Base-by-base conservation (phyloP, 306 rosid species). In the Boehmeria nivea region DNA sequence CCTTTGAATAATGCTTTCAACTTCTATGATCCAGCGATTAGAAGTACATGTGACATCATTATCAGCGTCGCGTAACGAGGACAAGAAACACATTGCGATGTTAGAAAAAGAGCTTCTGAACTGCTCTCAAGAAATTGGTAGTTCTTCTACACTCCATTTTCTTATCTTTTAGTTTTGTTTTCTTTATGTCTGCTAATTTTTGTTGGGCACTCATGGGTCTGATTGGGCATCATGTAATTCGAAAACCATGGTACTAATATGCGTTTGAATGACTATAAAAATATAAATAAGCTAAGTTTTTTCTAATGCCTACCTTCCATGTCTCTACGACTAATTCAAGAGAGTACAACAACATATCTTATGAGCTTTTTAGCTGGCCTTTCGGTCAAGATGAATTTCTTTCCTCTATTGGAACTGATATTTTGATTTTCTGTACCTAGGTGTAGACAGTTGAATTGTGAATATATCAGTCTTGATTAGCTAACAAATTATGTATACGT, bases 81-180 rank as follows among this genome's bases (percentile, higher is more conserved):
- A 90, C 76, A 80, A 76, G 82, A 73, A 65, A 58, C 77, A 38
- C 59, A 80, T 86, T 37, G 78, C 81, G 57, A 61, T 54, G 67
- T 70, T 86, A 75, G 86, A 82, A 66, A 80, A 82, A 65, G 91
- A 84, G 78, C 69, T 90, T 33, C 63, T 71, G 64, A 90, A 84
- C 70, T 90, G 95, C 77, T 76, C 77, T 59, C 94, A 86, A 77
- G 94, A 90, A 87, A 82, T 90, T 63, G 95, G 98, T 90, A 63
- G 53, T 15, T 54, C 49, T 14, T 51, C 52, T 51, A 11, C 11
- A 33, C 38, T n/a, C n/a, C n/a, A n/a, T n/a, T n/a, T n/a, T n/a
- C n/a, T n/a, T n/a, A n/a, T n/a, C n/a, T n/a, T n/a, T n/a, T n/a
- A n/a, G n/a, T n/a, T n/a, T n/a, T n/a, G n/a, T n/a, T n/a, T n/a